Conservation (phyloP, 345 rosid species). For the Moricandia moricandioides region DNA sequence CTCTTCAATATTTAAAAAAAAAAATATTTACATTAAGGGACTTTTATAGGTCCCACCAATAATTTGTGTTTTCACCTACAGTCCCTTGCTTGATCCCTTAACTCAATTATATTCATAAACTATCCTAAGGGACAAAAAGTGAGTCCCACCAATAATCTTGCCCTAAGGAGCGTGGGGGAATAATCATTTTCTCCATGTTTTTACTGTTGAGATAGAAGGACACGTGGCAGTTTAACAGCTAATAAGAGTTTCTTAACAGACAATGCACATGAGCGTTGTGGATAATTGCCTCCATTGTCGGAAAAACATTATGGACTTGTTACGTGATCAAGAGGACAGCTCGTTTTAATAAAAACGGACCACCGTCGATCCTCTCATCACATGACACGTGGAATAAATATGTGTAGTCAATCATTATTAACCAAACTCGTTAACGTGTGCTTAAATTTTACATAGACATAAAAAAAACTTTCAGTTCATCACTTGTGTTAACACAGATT, state of each 20-base stretch:
- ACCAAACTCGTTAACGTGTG: slow-evolving; percentile 20
- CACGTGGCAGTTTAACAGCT: slow-evolving; percentile 26
- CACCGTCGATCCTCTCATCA: slow-evolving; percentile 25
- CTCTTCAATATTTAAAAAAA: too few relatives aligned
- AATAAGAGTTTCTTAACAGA: slow-evolving; percentile 19
- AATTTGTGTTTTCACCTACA: too few relatives aligned
- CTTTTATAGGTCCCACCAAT: too few relatives aligned
- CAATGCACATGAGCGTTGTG: slow-evolving; percentile 39
- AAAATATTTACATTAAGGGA: too few relatives aligned
- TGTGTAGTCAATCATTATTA: slow-evolving; percentile 28
- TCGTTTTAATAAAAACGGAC: not conserved
- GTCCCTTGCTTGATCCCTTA: too few relatives aligned
- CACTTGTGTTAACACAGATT: not conserved
- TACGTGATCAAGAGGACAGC: slow-evolving; percentile 21
- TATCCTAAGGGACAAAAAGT: too few relatives aligned
- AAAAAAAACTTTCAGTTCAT: not conserved
- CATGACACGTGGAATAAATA: slow-evolving; percentile 11
- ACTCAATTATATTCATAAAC: too few relatives aligned
- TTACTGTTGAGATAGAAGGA: not conserved
- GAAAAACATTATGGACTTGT: slow-evolving; percentile 27
- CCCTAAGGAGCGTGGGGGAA: not conserved
- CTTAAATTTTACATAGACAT: slow-evolving; percentile 2
- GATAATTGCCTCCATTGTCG: slow-evolving; percentile 31
- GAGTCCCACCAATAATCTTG: too few relatives aligned
- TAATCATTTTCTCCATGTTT: not conserved